phyloP scores from a whole-genome alignment of 139 green algal species.

The Eudorina sp. region DNA sequence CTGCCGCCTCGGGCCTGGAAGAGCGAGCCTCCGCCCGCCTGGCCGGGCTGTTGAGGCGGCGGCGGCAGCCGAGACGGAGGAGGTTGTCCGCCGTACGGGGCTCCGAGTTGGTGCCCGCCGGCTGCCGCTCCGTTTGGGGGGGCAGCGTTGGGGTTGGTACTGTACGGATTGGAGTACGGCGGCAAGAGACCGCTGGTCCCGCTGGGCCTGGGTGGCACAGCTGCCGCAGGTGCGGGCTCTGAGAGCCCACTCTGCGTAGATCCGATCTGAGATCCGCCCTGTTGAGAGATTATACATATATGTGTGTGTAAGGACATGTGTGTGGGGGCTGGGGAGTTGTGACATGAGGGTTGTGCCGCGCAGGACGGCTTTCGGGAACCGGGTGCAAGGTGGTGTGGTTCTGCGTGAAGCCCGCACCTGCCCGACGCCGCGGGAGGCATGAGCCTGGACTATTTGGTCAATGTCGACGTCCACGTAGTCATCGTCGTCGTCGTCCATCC shows the following conservation, averaged over 20 bases:
- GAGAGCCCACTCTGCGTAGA: no score
- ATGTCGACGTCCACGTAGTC: constrained; percentile 6
- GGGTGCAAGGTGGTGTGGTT: no score
- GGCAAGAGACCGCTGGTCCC: background rate
- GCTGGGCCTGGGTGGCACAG: background rate
- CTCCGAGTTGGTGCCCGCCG: background rate
- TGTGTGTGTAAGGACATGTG: no score
- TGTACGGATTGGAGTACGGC: background rate
- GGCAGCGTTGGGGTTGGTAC: background rate
- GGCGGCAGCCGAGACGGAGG: background rate
- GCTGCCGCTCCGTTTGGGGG: background rate
- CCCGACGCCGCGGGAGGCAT: background rate
- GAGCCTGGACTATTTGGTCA: constrained; percentile 1
- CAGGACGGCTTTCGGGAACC: no score
- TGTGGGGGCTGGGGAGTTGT: no score
- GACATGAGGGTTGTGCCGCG: no score
- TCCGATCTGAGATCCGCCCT: no score
- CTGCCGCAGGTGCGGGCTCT: no score
- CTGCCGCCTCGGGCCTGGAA: background rate
- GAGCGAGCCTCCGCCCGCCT: background rate
- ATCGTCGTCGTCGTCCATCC: constrained; percentile 32
- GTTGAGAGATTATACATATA: no score
- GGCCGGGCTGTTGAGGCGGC: background rate
- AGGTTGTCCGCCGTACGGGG: background rate
- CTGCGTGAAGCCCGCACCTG: constrained; percentile 2